Evolutionary conservation across 176 grass and related monocot species (phyloP).

Genomic region (Triticum urartu): DNA sequence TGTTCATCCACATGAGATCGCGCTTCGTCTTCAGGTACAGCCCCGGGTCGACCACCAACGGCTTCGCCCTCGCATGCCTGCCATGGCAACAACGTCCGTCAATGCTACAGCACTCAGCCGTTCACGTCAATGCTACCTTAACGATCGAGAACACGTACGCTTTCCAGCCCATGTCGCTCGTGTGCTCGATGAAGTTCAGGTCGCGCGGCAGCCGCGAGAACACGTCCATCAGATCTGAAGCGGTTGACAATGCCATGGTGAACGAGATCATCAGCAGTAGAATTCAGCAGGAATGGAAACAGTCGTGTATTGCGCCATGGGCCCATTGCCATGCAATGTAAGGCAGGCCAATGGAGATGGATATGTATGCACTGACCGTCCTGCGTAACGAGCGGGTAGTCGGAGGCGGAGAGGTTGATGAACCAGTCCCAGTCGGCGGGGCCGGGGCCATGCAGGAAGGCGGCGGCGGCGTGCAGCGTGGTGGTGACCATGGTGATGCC

Average conservation of each 20-base stretch:
- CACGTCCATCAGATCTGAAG: slow-evolving; percentile 69
- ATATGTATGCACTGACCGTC: slow-evolving; percentile 42
- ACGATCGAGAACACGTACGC: slow-evolving; percentile 42
- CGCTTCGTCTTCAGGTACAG: slow-evolving; percentile 47
- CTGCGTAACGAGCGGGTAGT: slow-evolving; percentile 76
- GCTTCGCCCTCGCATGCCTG: slow-evolving; percentile 80
- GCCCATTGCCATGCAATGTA: background rate
- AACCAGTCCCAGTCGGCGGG: slow-evolving; percentile 67
- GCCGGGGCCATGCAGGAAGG: slow-evolving; percentile 15
- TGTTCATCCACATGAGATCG: background rate
- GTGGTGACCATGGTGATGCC: slow-evolving; percentile 77
- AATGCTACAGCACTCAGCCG: background rate
- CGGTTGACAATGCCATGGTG: too few species aligned
- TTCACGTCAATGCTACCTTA: background rate
- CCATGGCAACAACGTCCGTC: slow-evolving; percentile 6
- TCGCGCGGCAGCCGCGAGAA: slow-evolving; percentile 78
- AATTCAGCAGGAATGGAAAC: too few species aligned
- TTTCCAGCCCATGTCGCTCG: slow-evolving; percentile 87
- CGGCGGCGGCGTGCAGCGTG: slow-evolving; percentile 63
- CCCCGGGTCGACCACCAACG: slow-evolving; percentile 77
- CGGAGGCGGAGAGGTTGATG: slow-evolving; percentile 74
- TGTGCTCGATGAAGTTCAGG: slow-evolving; percentile 83
- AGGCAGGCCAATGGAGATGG: too few species aligned
- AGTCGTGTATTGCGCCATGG: background rate
- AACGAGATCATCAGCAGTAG: too few species aligned